These are phyloP conservation scores for Aspergillus kassunensis DNA, from an alignment of 495 filamentous ascomycete species.

Conservation along the genomic window DNA sequence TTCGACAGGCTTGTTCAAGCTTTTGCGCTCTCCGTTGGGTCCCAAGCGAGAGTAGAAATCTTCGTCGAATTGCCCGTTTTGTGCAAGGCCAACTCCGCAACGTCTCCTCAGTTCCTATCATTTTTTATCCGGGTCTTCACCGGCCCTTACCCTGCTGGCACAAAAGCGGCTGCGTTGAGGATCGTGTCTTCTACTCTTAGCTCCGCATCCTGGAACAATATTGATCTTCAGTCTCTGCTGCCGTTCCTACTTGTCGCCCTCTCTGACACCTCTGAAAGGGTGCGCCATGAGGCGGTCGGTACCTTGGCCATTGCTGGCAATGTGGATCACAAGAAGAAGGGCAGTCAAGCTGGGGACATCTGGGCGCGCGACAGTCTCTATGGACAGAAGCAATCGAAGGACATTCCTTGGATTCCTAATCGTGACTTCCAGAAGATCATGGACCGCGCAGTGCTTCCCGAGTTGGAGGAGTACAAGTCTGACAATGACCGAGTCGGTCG, in stretches of 20 bases:
- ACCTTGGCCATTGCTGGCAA: slow-evolving; percentile 48
- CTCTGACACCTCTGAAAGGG: slow-evolving; percentile 64
- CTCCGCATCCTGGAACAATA: slow-evolving; percentile 37
- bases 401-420: slow-evolving; percentile 54
- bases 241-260: slow-evolving; percentile 74
- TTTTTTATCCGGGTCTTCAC: slow-evolving; percentile 77
- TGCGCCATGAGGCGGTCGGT: slow-evolving; percentile 70
- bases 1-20: slow-evolving; percentile 57
- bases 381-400: slow-evolving; percentile 45
- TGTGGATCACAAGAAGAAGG: slow-evolving; percentile 44
- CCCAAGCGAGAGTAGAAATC: slow-evolving; percentile 43
- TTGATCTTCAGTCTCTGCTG: slow-evolving; percentile 72
- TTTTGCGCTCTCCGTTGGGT: slow-evolving; percentile 56
- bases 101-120: slow-evolving; percentile 64
- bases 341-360: slow-evolving; percentile 20
- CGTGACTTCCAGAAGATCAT: slow-evolving; percentile 58
- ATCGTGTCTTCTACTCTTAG: slow-evolving; percentile 52
- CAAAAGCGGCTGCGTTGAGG: slow-evolving; percentile 63
- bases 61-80: slow-evolving; percentile 60
- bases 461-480: slow-evolving; percentile 76
- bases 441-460: slow-evolving; percentile 58
- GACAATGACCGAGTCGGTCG: slow-evolving; percentile 62
- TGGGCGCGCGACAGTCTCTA: slow-evolving; percentile 59
- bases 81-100: slow-evolving; percentile 48
- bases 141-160: slow-evolving; percentile 60